Conservation (phyloP, 805 yeast genomes). For the Novakomyces olei region DNA sequence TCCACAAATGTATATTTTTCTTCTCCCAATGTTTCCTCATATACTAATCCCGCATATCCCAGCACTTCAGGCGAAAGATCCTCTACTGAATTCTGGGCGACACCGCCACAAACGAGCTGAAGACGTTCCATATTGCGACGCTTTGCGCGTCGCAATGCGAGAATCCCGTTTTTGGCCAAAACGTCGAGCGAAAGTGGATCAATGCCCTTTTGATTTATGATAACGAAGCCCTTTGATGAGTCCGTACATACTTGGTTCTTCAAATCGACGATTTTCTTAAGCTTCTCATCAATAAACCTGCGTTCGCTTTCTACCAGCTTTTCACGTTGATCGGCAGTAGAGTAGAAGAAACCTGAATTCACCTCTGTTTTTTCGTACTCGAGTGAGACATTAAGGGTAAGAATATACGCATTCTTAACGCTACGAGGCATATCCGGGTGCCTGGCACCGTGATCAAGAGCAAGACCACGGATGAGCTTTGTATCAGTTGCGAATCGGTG, state of each 20-base stretch:
- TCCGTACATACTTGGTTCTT: constrained; percentile 81
- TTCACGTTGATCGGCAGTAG: constrained; percentile 89
- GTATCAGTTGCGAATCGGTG: constrained; percentile 72
- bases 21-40: constrained; percentile 86
- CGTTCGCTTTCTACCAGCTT: constrained; percentile 84
- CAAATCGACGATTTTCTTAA: constrained; percentile 73
- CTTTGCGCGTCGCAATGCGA: constrained; percentile 93
- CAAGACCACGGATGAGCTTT: constrained; percentile 64
- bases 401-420: constrained; percentile 59
- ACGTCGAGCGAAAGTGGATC: constrained; percentile 95
- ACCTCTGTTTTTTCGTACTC: constrained; percentile 97
- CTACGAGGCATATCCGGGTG: constrained; percentile 97
- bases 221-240: constrained; percentile 59
- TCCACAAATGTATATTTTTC: constrained; percentile 94
- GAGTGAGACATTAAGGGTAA: constrained; percentile 77
- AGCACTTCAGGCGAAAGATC: constrained; percentile 58
- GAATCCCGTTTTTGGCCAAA: constrained; percentile 73
- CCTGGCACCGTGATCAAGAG: constrained; percentile 92
- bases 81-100: constrained; percentile 92
- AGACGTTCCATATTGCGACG: constrained; percentile 98
- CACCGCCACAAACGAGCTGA: constrained; percentile 91
- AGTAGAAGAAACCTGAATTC: constrained; percentile 84
- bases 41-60: constrained; percentile 77
- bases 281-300: constrained; percentile 79
- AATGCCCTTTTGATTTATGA: constrained; percentile 93